Conservation (phyloP, 805 yeast genomes). For the Kazachstania taianensis region DNA sequence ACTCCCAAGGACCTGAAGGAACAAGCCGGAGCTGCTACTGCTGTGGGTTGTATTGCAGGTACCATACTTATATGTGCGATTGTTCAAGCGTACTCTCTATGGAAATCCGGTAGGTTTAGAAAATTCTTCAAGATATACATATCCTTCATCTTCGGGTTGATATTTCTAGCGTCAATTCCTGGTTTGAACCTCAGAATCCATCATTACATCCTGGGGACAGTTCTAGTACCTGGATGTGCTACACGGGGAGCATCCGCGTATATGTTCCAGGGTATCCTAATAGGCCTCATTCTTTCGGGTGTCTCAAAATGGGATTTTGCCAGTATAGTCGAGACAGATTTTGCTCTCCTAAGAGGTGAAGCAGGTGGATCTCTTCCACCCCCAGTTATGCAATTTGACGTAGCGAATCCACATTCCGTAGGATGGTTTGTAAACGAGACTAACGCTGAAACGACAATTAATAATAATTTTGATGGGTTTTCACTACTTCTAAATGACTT, state of each 20-base stretch:
- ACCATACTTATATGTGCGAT: conserved; percentile 45
- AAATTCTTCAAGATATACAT: conserved; percentile 49
- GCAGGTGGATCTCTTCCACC: conserved; percentile 46
- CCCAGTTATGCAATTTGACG: conserved; percentile 33
- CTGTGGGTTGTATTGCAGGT: conserved; percentile 43
- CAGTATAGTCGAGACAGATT: conserved; percentile 69
- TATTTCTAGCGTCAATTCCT: conserved; percentile 42
- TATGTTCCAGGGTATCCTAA: conserved; percentile 70
- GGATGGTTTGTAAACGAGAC: conserved; percentile 23
- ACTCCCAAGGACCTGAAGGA: conserved; percentile 58
- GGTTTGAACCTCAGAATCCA: conserved; percentile 68
- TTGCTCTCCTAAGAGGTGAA: conserved; percentile 60
- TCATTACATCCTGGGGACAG: conserved; percentile 70
- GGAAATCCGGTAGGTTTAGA: conserved; percentile 66
- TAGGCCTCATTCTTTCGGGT: conserved; percentile 78
- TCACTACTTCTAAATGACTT: conserved; percentile 71
- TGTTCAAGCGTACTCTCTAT: conserved; percentile 66
- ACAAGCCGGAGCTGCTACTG: conserved; percentile 67
- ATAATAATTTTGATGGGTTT: conserved; percentile 36
- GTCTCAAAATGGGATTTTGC: conserved; percentile 91
- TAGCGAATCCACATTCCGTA: conserved; percentile 12
- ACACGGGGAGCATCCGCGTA: conserved; percentile 63
- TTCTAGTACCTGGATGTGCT: conserved; percentile 75
- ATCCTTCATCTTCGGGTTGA: conserved; percentile 34
- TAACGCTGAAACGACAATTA: conserved; percentile 4